These are phyloP conservation scores for Chlamydomonas sp. DNA, from an alignment of 139 green algal species.

Conservation along the genomic window DNA sequence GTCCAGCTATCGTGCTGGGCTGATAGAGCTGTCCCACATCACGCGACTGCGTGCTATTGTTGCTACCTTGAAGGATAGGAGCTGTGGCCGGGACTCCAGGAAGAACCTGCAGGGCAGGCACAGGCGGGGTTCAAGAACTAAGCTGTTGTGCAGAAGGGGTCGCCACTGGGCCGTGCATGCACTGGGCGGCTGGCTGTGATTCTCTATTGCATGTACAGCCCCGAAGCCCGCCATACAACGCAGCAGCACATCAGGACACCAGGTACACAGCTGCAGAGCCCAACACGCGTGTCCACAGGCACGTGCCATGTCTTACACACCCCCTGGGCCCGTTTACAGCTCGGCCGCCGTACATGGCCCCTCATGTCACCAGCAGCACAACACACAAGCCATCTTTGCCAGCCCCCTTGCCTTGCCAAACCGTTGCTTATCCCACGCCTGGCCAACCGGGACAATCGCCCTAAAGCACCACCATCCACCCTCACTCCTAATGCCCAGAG, in stretches of 20 bases:
- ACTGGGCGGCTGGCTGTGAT: background rate
- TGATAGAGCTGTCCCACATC: too few relatives aligned
- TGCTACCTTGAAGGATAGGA: constrained; percentile 25
- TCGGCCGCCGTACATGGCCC: background rate
- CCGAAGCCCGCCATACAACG: background rate
- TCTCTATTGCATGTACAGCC: background rate
- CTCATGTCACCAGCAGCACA: background rate
- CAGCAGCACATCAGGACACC: background rate
- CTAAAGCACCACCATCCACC: background rate
- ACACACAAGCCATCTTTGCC: background rate
- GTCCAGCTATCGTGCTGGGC: too few relatives aligned
- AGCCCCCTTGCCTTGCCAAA: background rate
- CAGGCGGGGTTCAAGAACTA: background rate
- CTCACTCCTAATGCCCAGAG: background rate
- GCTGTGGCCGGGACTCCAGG: constrained; percentile 36
- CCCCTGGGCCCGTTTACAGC: background rate
- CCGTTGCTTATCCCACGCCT: background rate
- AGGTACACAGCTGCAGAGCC: background rate
- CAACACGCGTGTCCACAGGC: background rate
- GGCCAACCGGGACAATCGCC: background rate
- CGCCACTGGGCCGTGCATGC: too few relatives aligned
- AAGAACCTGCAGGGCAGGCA: constrained; percentile 26
- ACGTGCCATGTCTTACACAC: background rate
- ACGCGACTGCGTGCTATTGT: too few relatives aligned
- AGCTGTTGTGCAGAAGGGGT: background rate